A percentile compares a stretch with the other conserved stretches of the same genome.
Evolutionary conservation across 176 grass and related monocot species (phyloP).

Genomic region (Tillandsia fasciculata): DNA sequence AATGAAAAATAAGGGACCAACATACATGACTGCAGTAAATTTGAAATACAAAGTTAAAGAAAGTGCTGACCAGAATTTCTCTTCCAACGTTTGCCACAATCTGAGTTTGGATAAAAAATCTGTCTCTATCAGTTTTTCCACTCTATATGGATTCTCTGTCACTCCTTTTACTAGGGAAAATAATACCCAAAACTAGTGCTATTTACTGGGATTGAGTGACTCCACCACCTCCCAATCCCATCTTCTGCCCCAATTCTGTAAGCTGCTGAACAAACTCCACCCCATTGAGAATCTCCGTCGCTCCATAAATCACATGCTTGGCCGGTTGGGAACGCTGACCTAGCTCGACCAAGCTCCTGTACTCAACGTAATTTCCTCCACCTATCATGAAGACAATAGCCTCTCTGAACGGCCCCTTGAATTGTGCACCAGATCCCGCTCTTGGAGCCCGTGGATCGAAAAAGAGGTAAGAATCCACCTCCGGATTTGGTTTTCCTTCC

Average conservation of each 20-base stretch:
- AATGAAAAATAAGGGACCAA: too few species aligned
- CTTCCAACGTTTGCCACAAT: neutral
- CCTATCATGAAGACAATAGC: conserved; percentile 99
- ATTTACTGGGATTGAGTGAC: conserved; percentile 44
- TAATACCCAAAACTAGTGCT: conserved; percentile 4
- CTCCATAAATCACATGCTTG: conserved; percentile 93
- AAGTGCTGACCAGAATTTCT: too few species aligned
- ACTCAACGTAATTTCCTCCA: conserved; percentile 94
- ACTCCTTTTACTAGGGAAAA: neutral
- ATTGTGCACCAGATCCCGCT: conserved; percentile 61
- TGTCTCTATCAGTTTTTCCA: neutral
- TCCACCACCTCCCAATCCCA: conserved; percentile 49
- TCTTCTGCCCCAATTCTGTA: conserved; percentile 72
- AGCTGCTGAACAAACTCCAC: conserved; percentile 85
- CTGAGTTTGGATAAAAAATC: neutral
- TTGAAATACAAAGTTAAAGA: too few species aligned
- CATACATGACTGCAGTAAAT: too few species aligned
- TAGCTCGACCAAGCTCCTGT: conserved; percentile 89
- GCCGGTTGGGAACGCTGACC: conserved; percentile 56
- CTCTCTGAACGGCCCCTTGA: conserved; percentile 96
- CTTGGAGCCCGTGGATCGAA: conserved; percentile 76
- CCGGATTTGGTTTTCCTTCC: conserved; percentile 84
- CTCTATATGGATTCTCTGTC: neutral
- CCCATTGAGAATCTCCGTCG: conserved; percentile 81
- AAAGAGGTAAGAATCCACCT: conserved; percentile 79